Conservation (phyloP, 2,329 filamentous ascomycete genomes). For the Phyllachora maydis region DNA sequence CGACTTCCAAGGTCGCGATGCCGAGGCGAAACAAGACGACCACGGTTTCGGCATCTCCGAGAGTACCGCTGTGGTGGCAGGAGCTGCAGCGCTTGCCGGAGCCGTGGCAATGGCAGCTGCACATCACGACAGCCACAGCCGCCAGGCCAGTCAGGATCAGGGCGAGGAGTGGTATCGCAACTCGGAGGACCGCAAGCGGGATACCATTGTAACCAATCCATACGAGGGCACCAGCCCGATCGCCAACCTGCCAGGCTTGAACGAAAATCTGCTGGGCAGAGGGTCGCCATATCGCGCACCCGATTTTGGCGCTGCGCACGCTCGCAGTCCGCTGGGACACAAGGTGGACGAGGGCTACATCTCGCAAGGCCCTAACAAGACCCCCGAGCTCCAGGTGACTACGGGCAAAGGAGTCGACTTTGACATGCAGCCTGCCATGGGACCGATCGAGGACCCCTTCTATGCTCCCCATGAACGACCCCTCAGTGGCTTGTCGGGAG, state of each 20-base stretch:
- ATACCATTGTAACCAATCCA: slow-evolving; percentile 45
- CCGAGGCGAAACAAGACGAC: slow-evolving; percentile 13
- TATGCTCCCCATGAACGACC: slow-evolving; percentile 41
- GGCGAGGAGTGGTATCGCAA: slow-evolving; percentile 45
- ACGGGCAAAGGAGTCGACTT: slow-evolving; percentile 36
- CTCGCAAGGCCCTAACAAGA: slow-evolving; percentile 44
- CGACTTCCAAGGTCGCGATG: slow-evolving; percentile 15
- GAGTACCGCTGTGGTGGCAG: no score
- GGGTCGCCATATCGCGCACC: slow-evolving; percentile 12
- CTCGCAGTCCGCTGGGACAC: slow-evolving; percentile 34
- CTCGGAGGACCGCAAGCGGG: slow-evolving; percentile 41
- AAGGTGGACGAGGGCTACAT: slow-evolving; percentile 91
- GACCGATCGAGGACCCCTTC: slow-evolving; percentile 46
- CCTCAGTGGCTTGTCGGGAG: slow-evolving; percentile 77
- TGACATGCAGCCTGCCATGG: slow-evolving; percentile 23
- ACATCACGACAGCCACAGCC: slow-evolving; percentile 30
- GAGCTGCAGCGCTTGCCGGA: slow-evolving; percentile 29
- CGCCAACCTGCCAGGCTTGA: slow-evolving; percentile 27
- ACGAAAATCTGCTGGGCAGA: no score
- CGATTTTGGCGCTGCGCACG: slow-evolving; percentile 15
- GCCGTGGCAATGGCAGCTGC: slow-evolving; percentile 22
- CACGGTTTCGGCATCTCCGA: slow-evolving; percentile 16
- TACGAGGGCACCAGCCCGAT: slow-evolving; percentile 45
- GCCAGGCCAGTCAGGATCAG: slow-evolving; percentile 32
- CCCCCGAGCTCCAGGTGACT: slow-evolving; percentile 27